phyloP scores from a whole-genome alignment of 2,329 filamentous ascomycete species.

The Diaporthe citriasiana region DNA sequence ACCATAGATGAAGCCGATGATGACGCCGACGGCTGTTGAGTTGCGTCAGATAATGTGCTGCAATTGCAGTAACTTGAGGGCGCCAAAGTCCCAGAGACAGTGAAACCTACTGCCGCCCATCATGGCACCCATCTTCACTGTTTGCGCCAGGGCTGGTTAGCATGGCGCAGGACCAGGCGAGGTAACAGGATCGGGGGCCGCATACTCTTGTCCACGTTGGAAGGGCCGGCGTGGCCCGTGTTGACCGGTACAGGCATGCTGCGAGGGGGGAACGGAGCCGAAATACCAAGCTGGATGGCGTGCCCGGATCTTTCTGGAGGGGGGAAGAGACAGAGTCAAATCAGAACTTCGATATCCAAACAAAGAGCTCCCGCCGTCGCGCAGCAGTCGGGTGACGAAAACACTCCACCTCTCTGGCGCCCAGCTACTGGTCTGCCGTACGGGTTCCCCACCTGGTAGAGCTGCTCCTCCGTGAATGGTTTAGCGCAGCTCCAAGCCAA shows the following conservation, averaged over 20 bases:
- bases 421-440: not conserved
- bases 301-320: constrained; percentile 11
- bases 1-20: constrained; percentile 99
- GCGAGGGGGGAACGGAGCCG: constrained; percentile 13
- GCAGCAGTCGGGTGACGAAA: constrained; percentile 24
- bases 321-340: not conserved
- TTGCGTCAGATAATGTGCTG: constrained; percentile 7
- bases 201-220: constrained; percentile 69
- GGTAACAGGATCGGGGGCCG: constrained; percentile 8
- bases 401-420: constrained; percentile 29
- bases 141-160: constrained; percentile 49
- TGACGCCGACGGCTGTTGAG: constrained; percentile 85
- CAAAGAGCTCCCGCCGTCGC: constrained; percentile 17
- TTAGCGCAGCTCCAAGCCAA: constrained; percentile 15
- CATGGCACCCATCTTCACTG: constrained; percentile 98
- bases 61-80: not conserved
- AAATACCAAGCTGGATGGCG: not conserved
- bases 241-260: constrained; percentile 53
- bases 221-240: constrained; percentile 57
- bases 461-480: constrained; percentile 25
- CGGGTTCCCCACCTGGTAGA: constrained; percentile 17
- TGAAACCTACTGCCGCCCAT: constrained; percentile 92
- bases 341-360: constrained; percentile 4
- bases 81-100: not conserved
- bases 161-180: constrained; percentile 7